Base-by-base conservation (phyloP, 2,329 filamentous ascomycete species). In the Dendrostoma leiphaemia region DNA sequence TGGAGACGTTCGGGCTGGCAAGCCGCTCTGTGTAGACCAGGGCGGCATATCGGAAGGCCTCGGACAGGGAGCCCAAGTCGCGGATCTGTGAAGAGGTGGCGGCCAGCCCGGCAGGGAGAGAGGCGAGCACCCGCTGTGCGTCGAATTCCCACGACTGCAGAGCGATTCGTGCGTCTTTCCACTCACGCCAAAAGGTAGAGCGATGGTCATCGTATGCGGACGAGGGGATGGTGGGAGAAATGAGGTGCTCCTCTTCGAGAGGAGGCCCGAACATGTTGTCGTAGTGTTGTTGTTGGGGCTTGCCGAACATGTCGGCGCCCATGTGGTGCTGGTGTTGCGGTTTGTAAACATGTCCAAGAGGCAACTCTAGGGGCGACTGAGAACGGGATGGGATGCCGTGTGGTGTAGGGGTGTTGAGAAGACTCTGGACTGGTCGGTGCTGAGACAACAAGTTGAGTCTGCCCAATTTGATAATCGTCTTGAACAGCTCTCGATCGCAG, bases 11-110 rank as follows among this genome's bases (percentile, higher is more conserved):
- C 0, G 91, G 92, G 61, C 87, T 85, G 2, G 89, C 91, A 23
- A 97, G 83, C 4, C 92, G 88, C 73, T 96, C 91, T 9, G 89
- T 92, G 74, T 96, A 97, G 10, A 97, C 80, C 31, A 97, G 79
- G 0, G 91, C 92, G 0, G 91, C 86, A 69, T 94, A 91, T 17
- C 92, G 89, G 78, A 96, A 97, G 10, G 89, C 89, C 69, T 96
- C 91, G 19, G 90, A 95, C 48, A 96, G 87, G 63, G 91, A 89
- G 31, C 85, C 81, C 10, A 96, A 77, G 60, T 95, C 91, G 21
- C 84, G 78, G 1, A 89, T 73, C 67, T 94, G 88, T 7, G 79
- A 78, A 9, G 81, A 74, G 0, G 81, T 80, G 45, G 52, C 6
- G 61, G 61, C 40, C 23, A 49, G 48, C 31, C 58, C 53, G 41